These are phyloP conservation scores for Zizania latifolia DNA, from an alignment of 176 grass and related monocot genomes.

Conservation along the genomic window DNA sequence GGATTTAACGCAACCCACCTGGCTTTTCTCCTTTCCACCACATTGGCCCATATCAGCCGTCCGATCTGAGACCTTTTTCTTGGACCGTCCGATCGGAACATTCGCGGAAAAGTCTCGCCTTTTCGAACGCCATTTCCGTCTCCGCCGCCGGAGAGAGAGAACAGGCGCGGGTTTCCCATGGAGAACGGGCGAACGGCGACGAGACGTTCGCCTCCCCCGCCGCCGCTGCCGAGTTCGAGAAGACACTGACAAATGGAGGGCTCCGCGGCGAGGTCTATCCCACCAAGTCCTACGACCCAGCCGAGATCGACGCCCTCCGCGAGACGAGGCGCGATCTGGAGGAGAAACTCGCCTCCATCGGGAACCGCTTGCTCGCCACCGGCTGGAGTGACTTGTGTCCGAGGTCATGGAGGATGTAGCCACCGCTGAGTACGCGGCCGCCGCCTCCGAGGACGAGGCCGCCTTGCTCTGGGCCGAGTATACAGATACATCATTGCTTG, in stretches of 20 bases:
- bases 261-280: neutral
- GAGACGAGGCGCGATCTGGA: slow-evolving; percentile 46
- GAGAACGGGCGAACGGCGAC: slow-evolving; percentile 51
- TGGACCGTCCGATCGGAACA: neutral
- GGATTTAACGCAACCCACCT: slow-evolving; percentile 4
- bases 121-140: neutral
- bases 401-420: slow-evolving; percentile 23
- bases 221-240: slow-evolving; percentile 30
- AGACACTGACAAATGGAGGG: slow-evolving; percentile 16
- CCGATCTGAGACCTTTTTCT: neutral
- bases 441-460: slow-evolving; percentile 16
- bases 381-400: slow-evolving; percentile 35
- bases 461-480: slow-evolving; percentile 32
- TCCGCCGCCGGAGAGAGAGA: no score
- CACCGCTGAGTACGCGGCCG: slow-evolving; percentile 12
- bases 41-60: neutral
- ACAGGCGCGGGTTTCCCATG: slow-evolving; percentile 38
- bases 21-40: neutral
- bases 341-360: slow-evolving; percentile 33
- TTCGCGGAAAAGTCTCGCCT: neutral
- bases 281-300: slow-evolving; percentile 22
- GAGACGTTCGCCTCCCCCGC: slow-evolving; percentile 45
- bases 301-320: slow-evolving; percentile 39
- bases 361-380: slow-evolving; percentile 36
- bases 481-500: neutral